These are phyloP conservation scores for Didymosphaeria variabile DNA, from an alignment of 2,329 filamentous ascomycete species.

Conservation along the genomic window DNA sequence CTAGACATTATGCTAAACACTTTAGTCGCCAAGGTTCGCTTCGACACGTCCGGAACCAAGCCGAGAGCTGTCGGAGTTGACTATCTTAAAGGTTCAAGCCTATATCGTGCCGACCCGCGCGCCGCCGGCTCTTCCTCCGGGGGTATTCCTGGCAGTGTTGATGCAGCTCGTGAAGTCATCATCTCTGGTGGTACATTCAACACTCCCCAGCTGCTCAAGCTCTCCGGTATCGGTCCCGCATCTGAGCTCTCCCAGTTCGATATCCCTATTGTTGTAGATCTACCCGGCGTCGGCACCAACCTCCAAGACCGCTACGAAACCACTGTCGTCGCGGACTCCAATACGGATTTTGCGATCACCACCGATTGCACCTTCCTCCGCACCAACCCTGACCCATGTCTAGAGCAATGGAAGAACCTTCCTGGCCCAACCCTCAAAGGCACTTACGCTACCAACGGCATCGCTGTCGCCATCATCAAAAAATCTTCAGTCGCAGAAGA, in stretches of 20 bases:
- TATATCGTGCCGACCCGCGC: not conserved
- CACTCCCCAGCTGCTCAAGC: slow-evolving; percentile 69
- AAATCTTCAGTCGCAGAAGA: slow-evolving; percentile 51
- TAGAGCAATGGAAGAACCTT: slow-evolving; percentile 52
- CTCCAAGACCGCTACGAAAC: slow-evolving; percentile 68
- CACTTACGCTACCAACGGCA: slow-evolving; percentile 61
- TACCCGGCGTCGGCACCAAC: slow-evolving; percentile 68
- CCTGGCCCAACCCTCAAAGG: slow-evolving; percentile 46
- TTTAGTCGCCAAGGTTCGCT: slow-evolving; percentile 12
- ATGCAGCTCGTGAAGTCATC: slow-evolving; percentile 24
- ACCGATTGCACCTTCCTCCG: slow-evolving; percentile 53
- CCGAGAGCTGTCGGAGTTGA: not conserved
- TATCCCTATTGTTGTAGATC: slow-evolving; percentile 62
- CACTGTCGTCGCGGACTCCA: not conserved
- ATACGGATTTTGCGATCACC: slow-evolving; percentile 40
- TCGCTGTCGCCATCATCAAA: slow-evolving; percentile 57
- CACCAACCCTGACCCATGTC: slow-evolving; percentile 53
- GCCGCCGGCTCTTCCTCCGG: not conserved
- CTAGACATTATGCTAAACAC: slow-evolving; percentile 66
- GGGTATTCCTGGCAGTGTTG: not conserved
- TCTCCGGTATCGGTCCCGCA: slow-evolving; percentile 67
- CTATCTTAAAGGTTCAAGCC: not conserved
- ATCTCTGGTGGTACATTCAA: slow-evolving; percentile 62
- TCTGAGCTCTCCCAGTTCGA: slow-evolving; percentile 60
- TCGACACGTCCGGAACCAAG: slow-evolving; percentile 8